phyloP scores from a whole-genome alignment of 2,329 filamentous ascomycete genomes.

The Aaosphaeria arxii region DNA sequence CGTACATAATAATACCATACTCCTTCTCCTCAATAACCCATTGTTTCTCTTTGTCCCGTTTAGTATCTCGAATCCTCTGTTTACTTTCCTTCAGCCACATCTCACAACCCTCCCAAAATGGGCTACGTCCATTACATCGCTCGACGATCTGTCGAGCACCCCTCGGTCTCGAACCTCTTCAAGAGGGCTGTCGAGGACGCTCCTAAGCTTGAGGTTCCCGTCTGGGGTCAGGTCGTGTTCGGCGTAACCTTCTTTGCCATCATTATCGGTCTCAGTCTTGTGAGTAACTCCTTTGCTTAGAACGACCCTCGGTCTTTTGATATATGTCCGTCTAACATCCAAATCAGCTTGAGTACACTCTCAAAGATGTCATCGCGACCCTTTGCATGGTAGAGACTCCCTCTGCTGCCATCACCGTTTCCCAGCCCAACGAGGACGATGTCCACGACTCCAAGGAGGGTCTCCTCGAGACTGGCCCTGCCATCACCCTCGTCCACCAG shows the following conservation, averaged over 20 bases:
- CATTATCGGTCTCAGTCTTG: slow-evolving; percentile 25
- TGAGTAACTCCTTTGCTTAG: too few relatives aligned
- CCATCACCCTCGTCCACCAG: slow-evolving; percentile 45
- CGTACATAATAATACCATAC: too few relatives aligned
- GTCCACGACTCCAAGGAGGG: slow-evolving; percentile 42
- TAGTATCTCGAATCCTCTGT: not conserved
- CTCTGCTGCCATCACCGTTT: slow-evolving; percentile 48
- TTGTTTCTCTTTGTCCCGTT: too few relatives aligned
- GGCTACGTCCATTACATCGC: slow-evolving; percentile 21
- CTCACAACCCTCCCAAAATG: slow-evolving; percentile 9
- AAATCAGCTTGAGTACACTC: slow-evolving; percentile 51
- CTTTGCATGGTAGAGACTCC: slow-evolving; percentile 64
- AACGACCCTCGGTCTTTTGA: too few relatives aligned
- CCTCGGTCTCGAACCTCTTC: slow-evolving; percentile 16
- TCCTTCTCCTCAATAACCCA: too few relatives aligned
- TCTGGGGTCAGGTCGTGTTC: slow-evolving; percentile 26
- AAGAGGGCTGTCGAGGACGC: slow-evolving; percentile 22
- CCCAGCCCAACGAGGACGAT: slow-evolving; percentile 47
- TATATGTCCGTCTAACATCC: not conserved
- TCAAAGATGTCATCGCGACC: slow-evolving; percentile 58
- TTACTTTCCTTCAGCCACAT: slow-evolving; percentile 1
- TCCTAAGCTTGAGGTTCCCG: slow-evolving; percentile 22
- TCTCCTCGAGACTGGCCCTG: slow-evolving; percentile 38
- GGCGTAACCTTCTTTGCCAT: slow-evolving; percentile 37
- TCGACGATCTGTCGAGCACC: slow-evolving; percentile 29